Evolutionary conservation across 352 stramenopile genomes (phyloP), one percentile per base, ranked within the genome.

Genomic region (Phytopythium sindhum): DNA sequence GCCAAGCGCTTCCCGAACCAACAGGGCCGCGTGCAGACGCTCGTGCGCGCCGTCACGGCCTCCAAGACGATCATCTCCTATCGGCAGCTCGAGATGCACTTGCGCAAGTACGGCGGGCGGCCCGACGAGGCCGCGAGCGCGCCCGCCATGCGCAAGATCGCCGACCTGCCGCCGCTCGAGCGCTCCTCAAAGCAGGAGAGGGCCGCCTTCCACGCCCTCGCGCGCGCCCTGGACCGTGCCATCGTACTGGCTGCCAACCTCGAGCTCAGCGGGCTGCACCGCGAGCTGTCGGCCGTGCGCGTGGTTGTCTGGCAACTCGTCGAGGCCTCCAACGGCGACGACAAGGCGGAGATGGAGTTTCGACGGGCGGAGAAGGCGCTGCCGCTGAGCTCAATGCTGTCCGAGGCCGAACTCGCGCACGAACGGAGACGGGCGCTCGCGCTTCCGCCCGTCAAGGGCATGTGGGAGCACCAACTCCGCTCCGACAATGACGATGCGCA

Each of bases 11-110:
- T 89, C 2, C 80, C 86, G 1, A 91, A 90, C 59, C 86, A 95
- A 15, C 86, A 93, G 48, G 83, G 84, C 2, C 74, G 83, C 12
- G 76, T 88, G 15, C 61, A 75, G 23, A 75, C 70, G 2, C 67
- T 95, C 41, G 72, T 90, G 9, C 69, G 72, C 21, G 82, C 77
- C 1, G 62, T 93, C 19, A 59, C 59, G 24, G 61, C 64, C n/a
- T 89, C 84, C 23, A 71, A 60, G 2, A 89, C 83, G 15, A 79
- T 81, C 2, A 80, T 95, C 33, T 84, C 86, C 44, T 89, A 81
- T 63, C 80, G 82, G 2, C 83, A 92, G 60, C 63, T 95, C 33
- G 80, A 95, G 35, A 84, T 84, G 79, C 81, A 93, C 54, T 60
- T 93, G 54, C 84, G 83, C 21, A 67, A 76, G 26, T 93, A 88